Conservation (phyloP, 176 grass and related monocot genomes). For the Oryza nivara region DNA sequence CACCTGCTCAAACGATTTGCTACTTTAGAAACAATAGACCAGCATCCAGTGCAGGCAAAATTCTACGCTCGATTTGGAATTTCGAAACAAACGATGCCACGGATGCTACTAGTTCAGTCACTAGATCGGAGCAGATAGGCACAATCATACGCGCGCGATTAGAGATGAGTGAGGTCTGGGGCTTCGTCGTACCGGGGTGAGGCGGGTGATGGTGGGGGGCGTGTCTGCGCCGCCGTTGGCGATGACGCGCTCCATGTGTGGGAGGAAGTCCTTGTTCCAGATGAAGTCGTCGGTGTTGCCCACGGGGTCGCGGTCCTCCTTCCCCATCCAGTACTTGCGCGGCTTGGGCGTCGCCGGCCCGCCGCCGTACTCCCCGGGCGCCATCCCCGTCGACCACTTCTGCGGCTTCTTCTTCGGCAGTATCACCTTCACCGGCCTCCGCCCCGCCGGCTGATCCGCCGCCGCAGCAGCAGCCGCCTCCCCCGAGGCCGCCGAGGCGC, state of each 20-base stretch:
- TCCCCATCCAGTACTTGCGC: conserved; percentile 91
- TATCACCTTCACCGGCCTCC: conserved; percentile 67
- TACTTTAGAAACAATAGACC: conserved; percentile 22
- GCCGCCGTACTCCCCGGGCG: conserved; percentile 79
- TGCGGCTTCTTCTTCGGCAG: conserved; percentile 86
- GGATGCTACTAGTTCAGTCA: not conserved
- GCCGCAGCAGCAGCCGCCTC: conserved; percentile 23
- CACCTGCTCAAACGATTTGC: conserved; percentile 45
- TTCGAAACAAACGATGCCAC: not conserved
- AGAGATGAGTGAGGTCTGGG: not conserved
- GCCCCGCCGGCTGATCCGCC: not conserved
- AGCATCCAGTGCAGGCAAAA: not conserved
- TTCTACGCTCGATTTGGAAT: not conserved
- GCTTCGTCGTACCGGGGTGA: conserved; percentile 32
- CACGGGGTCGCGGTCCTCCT: conserved; percentile 85
- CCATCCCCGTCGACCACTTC: conserved; percentile 93
- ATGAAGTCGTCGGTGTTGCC: conserved; percentile 88
- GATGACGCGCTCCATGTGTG: conserved; percentile 73
- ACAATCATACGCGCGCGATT: not conserved
- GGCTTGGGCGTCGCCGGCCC: conserved; percentile 74
- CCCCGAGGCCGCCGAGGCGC: conserved; percentile 48
- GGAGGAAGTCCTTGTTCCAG: conserved; percentile 98
- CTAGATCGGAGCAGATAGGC: not conserved
- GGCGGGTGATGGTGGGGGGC: conserved; percentile 40
- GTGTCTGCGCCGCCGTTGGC: conserved; percentile 52